Evolutionary conservation across 2,329 filamentous ascomycete species (phyloP).

Genomic region (Geoglossum cookeanum): DNA sequence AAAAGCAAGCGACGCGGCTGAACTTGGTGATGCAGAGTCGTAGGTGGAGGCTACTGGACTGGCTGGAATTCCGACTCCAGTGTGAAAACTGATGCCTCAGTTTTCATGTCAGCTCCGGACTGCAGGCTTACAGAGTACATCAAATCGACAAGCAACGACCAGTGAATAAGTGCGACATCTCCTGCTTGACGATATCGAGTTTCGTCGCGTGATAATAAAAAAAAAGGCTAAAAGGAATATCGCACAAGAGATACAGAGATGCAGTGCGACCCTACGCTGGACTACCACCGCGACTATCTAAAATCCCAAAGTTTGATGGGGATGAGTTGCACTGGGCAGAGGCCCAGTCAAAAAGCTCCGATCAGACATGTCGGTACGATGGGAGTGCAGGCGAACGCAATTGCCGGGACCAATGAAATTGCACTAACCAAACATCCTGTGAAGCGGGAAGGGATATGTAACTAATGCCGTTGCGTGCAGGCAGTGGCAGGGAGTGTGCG

Average conservation of each 20-base stretch:
- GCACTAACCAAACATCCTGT: conserved; percentile 36
- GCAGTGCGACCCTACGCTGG: not conserved
- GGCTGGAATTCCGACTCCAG: conserved; percentile 29
- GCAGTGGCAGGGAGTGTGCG: conserved; percentile 25
- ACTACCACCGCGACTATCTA: not conserved
- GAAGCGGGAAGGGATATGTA: conserved; percentile 32
- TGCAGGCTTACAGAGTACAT: conserved; percentile 6
- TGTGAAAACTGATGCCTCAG: conserved; percentile 27
- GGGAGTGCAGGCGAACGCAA: conserved; percentile 17
- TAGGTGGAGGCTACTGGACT: conserved; percentile 33
- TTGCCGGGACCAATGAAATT: conserved; percentile 21
- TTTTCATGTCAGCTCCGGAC: conserved; percentile 15
- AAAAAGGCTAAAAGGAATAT: not conserved
- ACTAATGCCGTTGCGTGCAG: conserved; percentile 29
- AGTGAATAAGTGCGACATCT: conserved; percentile 2
- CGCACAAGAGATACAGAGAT: not conserved
- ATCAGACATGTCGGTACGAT: conserved; percentile 16
- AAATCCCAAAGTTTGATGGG: not conserved
- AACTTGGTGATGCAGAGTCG: conserved; percentile 33
- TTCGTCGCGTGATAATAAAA: conserved; percentile 1
- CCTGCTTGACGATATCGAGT: not conserved
- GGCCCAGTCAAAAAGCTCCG: conserved; percentile 6
- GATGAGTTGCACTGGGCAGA: not conserved
- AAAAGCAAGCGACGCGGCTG: conserved; percentile 29
- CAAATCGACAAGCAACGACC: conserved; percentile 9